Conservation (phyloP, 331 rosid species). For the Pyrus hybrid region DNA sequence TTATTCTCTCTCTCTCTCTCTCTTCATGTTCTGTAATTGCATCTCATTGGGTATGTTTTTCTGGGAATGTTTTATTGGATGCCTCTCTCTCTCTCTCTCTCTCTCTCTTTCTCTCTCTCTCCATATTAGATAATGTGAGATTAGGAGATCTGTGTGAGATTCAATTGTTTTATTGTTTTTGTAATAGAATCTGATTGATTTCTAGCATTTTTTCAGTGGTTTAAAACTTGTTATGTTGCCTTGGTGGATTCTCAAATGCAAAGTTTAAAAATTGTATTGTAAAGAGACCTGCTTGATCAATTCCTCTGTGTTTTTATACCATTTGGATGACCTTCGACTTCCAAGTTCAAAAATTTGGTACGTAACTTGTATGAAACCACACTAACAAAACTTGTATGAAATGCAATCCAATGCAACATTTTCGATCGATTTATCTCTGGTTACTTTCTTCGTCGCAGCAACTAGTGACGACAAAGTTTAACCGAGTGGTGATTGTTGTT, state of each 20-base stretch:
- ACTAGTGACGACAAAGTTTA: background rate
- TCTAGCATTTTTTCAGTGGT: background rate
- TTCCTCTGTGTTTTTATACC: background rate
- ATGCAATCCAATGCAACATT: background rate
- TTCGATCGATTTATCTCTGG: background rate
- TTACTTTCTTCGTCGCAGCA: background rate
- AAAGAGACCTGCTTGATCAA: background rate
- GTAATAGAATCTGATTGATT: background rate
- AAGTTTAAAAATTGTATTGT: background rate
- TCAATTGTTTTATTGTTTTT: background rate
- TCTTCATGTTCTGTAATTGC: conserved; percentile 12
- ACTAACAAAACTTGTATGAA: conserved; percentile 2
- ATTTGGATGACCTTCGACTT: background rate
- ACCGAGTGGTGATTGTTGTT: background rate
- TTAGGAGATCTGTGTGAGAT: background rate
- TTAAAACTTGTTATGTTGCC: background rate
- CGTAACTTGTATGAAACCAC: background rate
- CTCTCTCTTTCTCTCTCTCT: background rate
- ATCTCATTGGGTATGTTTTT: background rate
- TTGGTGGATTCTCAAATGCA: background rate
- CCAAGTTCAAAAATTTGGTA: background rate
- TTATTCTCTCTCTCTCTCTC: background rate
- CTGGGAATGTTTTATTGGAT: background rate
- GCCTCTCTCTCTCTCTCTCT: background rate
- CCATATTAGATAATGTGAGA: background rate